Evolutionary conservation across 495 filamentous ascomycete species (phyloP), one percentile per base, ranked within the genome.

Genomic region (Daldinia decipiens): DNA sequence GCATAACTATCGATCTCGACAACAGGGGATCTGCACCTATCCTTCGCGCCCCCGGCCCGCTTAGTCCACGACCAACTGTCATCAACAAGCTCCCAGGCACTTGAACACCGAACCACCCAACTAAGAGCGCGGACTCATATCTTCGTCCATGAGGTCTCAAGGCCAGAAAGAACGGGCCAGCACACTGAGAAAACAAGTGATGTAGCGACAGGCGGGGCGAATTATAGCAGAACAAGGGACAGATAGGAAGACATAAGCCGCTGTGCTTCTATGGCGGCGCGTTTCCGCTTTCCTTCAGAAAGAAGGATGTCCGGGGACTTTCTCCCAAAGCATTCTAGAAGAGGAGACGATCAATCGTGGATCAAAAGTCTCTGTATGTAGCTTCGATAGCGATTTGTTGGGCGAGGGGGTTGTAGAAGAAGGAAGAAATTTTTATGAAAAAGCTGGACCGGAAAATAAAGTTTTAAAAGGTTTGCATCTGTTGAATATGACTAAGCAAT

Each of bases 321-420:
- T 99, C 93, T 95, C 95, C 95, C 93, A 92, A 97, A 97, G 93
- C 93, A 77, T 75, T 68, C 72, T 65, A 79, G 79, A 79, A 67
- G 65, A 77, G 70, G 77, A 79, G 70, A 76, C 77, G 72, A 79
- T 59, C 74, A 77, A 75, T 65, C 51, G 19, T 29, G 27, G 71
- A 72, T 70, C 70, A 64, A 71, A 79, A 78, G 80, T 88, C 88
- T 95, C 92, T 89, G 93, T 96, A 83, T 91, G 95, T 96, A 92
- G 93, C 95, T 98, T 97, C 91, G 94, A 96, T 88, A 93, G 94
- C 95, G 95, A 98, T 97, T 92, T 91, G 94, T 97, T 88, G 95
- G 93, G 88, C 95, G 94, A 97, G 93, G 88, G 90, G 90, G 88
- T 78, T 84, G 81, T 60, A 68, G 82, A 79, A 80, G 82, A 79